These are phyloP conservation scores for Quercus suber DNA, from an alignment of 306 rosid species.

Conservation along the genomic window DNA sequence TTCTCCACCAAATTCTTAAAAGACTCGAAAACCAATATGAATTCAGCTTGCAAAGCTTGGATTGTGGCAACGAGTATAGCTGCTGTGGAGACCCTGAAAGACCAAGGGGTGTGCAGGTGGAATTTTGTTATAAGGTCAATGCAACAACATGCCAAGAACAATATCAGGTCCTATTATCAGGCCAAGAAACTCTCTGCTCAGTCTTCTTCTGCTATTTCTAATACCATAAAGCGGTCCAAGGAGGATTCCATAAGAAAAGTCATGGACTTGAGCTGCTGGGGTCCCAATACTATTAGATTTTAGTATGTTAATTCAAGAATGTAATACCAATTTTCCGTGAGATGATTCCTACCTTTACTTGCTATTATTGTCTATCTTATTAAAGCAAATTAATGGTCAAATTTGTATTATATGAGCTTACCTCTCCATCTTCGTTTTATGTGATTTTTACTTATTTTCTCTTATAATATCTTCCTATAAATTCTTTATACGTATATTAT, in stretches of 20 bases:
- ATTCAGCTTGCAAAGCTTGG: constrained; percentile 59
- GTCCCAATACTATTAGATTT: constrained; percentile 75
- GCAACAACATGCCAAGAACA: constrained; percentile 58
- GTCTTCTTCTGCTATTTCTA: constrained; percentile 44
- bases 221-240: constrained; percentile 37
- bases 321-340: background rate
- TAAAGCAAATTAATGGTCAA: background rate
- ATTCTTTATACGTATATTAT: too few species aligned
- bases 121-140: constrained; percentile 54
- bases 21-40: constrained; percentile 27
- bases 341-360: background rate
- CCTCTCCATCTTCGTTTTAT: too few species aligned
- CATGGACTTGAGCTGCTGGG: constrained; percentile 72
- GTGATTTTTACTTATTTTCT: background rate
- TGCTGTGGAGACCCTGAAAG: constrained; percentile 80
- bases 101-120: constrained; percentile 90
- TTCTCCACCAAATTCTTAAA: background rate
- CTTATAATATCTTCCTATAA: background rate
- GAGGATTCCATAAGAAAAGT: constrained; percentile 61
- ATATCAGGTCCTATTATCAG: constrained; percentile 57
- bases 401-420: background rate
- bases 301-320: constrained; percentile 11
- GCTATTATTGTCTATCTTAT: background rate
- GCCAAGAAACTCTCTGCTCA: constrained; percentile 48
- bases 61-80: constrained; percentile 74